phyloP scores from a whole-genome alignment of 805 yeast genomes.

The Ogataea haglerorum region DNA sequence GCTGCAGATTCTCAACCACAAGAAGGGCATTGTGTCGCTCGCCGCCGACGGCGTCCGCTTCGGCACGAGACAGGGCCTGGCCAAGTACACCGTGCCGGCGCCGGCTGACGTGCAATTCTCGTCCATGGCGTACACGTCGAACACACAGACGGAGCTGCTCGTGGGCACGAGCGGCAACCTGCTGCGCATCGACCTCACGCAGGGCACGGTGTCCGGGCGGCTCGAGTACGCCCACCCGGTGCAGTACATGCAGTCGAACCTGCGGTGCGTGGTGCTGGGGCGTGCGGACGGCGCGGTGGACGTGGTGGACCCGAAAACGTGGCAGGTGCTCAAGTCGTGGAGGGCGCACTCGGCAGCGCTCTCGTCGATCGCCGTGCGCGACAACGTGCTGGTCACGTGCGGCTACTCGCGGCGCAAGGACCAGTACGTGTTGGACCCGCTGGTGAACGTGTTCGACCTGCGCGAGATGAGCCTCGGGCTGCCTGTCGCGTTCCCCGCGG shows the following conservation, averaged over 20 bases:
- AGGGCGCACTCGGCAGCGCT: conserved; percentile 58
- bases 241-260: conserved; percentile 45
- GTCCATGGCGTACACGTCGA: conserved; percentile 41
- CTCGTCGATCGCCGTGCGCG: conserved; percentile 63
- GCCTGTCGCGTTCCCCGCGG: conserved; percentile 85
- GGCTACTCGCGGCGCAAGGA: conserved; percentile 72
- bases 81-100: conserved; percentile 32
- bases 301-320: conserved; percentile 54
- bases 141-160: conserved; percentile 41
- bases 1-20: conserved; percentile 49
- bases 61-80: conserved; percentile 56
- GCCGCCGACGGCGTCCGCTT: conserved; percentile 50
- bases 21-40: conserved; percentile 56
- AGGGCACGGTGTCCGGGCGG: conserved; percentile 34
- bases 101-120: conserved; percentile 32
- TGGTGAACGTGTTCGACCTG: conserved; percentile 78
- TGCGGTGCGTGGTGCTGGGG: conserved; percentile 57
- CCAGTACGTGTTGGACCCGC: conserved; percentile 62
- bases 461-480: conserved; percentile 66
- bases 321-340: conserved; percentile 48
- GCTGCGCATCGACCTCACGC: conserved; percentile 41
- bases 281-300: conserved; percentile 59
- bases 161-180: conserved; percentile 37
- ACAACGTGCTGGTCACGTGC: conserved; percentile 69
- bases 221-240: conserved; percentile 44